Conservation (phyloP, 805 yeast genomes). For the Lachancea sp. region DNA sequence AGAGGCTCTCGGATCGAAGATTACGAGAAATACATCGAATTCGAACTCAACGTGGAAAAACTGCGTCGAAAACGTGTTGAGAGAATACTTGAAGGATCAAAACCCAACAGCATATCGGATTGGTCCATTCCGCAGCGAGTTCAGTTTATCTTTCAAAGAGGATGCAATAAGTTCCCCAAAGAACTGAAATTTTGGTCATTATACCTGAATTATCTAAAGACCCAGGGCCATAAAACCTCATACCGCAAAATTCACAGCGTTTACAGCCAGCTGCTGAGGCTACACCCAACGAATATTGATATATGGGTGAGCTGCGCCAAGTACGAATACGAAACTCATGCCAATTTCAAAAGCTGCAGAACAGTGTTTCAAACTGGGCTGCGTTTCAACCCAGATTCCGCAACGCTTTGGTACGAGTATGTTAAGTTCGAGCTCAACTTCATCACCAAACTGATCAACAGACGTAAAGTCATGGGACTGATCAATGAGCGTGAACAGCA, state of each 20-base stretch:
- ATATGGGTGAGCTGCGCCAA: conserved; percentile 95
- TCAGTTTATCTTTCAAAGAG: conserved; percentile 76
- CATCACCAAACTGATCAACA: conserved; percentile 71
- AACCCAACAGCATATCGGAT: conserved; percentile 68
- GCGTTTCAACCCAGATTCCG: conserved; percentile 71
- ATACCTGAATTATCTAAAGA: conserved; percentile 63
- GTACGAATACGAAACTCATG: conserved; percentile 84
- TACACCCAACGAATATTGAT: conserved; percentile 86
- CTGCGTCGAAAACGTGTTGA: conserved; percentile 65
- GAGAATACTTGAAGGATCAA: conserved; percentile 50
- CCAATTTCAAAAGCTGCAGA: conserved; percentile 85
- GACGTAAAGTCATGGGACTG: conserved; percentile 77
- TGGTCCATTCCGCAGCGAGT: conserved; percentile 83
- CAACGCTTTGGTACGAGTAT: conserved; percentile 75
- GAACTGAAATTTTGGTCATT: conserved; percentile 73
- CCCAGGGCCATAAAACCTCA: conserved; percentile 46
- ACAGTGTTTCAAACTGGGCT: conserved; percentile 77
- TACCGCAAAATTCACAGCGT: conserved; percentile 68
- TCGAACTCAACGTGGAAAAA: conserved; percentile 72
- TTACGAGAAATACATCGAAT: conserved; percentile 70
- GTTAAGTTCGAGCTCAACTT: conserved; percentile 83
- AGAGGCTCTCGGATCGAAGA: conserved; percentile 77
- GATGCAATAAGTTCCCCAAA: conserved; percentile 70
- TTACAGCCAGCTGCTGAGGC: conserved; percentile 67
- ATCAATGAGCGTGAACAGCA: conserved; percentile 68